Evolutionary conservation across 345 rosid genomes (phyloP).

Genomic region (Clausena lansium): DNA sequence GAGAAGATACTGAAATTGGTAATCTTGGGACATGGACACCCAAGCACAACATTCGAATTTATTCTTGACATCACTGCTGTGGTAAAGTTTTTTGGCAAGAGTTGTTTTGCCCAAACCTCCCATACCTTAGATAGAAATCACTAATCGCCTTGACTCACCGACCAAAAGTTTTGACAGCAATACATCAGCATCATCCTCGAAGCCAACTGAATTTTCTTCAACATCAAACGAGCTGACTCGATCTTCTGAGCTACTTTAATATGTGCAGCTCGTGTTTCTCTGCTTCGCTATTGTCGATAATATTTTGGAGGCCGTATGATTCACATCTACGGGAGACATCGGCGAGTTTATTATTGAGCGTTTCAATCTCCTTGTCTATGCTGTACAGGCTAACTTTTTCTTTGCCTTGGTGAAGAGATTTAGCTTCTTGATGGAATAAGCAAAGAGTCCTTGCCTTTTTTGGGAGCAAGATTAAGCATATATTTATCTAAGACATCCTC

Average conservation of each 20-base stretch:
- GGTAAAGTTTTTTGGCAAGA: slow-evolving; percentile 22
- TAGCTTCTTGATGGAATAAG: not conserved
- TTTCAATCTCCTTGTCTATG: slow-evolving; percentile 6
- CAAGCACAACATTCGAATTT: not conserved
- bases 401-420: not conserved
- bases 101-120: slow-evolving; percentile 31
- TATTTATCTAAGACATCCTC: not conserved
- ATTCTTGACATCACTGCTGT: not conserved
- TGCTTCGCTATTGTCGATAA: not conserved
- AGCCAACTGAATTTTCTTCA: slow-evolving; percentile 17
- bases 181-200: not conserved
- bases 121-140: slow-evolving; percentile 23
- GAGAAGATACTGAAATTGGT: slow-evolving; percentile 15
- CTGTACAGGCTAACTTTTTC: not conserved
- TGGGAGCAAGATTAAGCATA: not conserved
- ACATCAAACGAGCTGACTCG: not conserved
- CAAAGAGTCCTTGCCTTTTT: not conserved
- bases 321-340: not conserved
- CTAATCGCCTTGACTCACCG: not conserved
- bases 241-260: not conserved
- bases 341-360: not conserved
- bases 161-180: slow-evolving; percentile 12
- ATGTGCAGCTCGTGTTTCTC: not conserved
- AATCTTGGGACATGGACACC: slow-evolving; percentile 24
- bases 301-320: not conserved